Base-by-base conservation (phyloP, 768 basidiomycete genomes). In the Austroboletus eburneus region DNA sequence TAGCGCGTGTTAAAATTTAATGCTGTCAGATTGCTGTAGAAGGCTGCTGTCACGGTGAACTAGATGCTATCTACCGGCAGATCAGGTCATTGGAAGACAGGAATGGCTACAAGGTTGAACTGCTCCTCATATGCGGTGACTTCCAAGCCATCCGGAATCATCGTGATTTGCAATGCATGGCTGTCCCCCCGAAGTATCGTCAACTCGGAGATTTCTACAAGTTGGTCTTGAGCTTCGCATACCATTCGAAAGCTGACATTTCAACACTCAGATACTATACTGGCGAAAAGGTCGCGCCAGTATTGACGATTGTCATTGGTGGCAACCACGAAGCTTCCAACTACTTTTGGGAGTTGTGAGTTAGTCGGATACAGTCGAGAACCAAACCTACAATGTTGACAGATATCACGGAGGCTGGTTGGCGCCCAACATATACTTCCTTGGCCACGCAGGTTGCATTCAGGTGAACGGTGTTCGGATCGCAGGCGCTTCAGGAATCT, bases 301-400 rank as follows among this genome's bases (percentile, higher is more conserved):
- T 95, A 4, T 67, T 95, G 63, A 99, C 96, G 0, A 72, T 99
- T 12, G 82, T 98, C 40, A 96, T 98, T 58, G 96, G 96, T 14
- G 96, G 96, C 9, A 98, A 98, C 62, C 96, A 98, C 64, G 96
- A 98, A 68, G 91, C 91, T 2, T 93, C 90, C 18, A 96, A 93
- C 56, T 96, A 97, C 61, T 75, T 98, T 70, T 94, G 91, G 86
- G 96, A 99, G 65, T 68, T 96, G 90, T 91, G 58, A 67, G 87
- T 71, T 23, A 2, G 17, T 17, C 30, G 30, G 5, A 25, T 9
- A n/a, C 9, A 9, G 9, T 9, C 25, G 12, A 48, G 40, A 42
- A n/a, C 30, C 30, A 35, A 41, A 39, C 43, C 39, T 29, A 53
- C 39, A 18, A 45, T 21, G 17, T 56, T 24, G 22, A 33, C 43